Percentiles rank a stretch among this genome's conserved stretches.
Evolutionary conservation across 257 asterid genomes (phyloP).

Genomic region (Eucommia ulmoides): DNA sequence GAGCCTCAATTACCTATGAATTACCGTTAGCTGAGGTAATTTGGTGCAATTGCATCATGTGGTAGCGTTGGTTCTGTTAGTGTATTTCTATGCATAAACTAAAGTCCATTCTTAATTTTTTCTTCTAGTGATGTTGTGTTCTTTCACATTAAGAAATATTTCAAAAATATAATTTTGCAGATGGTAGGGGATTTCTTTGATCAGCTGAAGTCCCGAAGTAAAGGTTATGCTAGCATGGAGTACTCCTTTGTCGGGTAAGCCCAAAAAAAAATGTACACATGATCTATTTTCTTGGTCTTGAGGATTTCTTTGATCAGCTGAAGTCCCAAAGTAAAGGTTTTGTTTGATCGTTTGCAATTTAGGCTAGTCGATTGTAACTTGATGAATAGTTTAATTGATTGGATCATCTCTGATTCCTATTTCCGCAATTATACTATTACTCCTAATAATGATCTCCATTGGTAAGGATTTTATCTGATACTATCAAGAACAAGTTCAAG

Average conservation of each 20-base stretch:
- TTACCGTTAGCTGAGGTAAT: slow-evolving; percentile 96
- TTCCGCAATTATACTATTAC: too few species aligned
- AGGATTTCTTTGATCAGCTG: slow-evolving; percentile 98
- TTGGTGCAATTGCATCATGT: neutral
- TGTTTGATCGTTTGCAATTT: too few species aligned
- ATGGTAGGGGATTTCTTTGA: slow-evolving; percentile 99
- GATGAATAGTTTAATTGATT: too few species aligned
- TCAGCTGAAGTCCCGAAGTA: slow-evolving; percentile 96
- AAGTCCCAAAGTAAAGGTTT: slow-evolving; percentile 97
- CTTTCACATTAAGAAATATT: too few species aligned
- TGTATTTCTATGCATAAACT: too few species aligned
- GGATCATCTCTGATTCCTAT: too few species aligned
- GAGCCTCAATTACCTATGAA: slow-evolving; percentile 68
- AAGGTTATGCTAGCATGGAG: slow-evolving; percentile 99
- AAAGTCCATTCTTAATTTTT: too few species aligned
- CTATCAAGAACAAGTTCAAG: neutral
- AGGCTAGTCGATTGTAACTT: too few species aligned
- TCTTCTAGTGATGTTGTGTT: too few species aligned
- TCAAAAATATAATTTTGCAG: slow-evolving; percentile 50
- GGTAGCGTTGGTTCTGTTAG: neutral
- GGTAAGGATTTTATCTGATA: neutral
- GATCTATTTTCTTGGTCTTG: too few species aligned
- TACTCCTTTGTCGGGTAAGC: slow-evolving; percentile 79
- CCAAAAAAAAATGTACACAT: neutral
- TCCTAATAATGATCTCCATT: too few species aligned